A percentile compares a stretch with the other conserved stretches of the same genome.
Evolutionary conservation across 192 early-diverging fungal species (phyloP).

Genomic region (Ambispora gerdemannii): DNA sequence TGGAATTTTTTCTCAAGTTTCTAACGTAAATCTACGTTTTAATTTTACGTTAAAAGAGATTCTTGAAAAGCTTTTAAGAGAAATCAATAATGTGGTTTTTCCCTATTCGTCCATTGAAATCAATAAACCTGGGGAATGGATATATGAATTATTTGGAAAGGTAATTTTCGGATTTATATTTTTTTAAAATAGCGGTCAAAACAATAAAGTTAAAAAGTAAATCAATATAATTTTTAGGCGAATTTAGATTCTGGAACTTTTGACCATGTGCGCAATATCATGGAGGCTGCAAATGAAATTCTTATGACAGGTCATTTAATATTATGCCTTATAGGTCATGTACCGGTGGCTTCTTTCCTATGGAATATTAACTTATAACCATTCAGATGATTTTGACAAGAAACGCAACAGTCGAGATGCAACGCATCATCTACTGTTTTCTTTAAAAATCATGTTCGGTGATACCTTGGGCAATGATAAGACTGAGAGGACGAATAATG

Average conservation of each 20-base stretch:
- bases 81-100: conserved; percentile 30
- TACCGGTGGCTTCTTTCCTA: not conserved
- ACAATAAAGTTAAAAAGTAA: not conserved
- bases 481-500: not conserved
- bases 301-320: not conserved
- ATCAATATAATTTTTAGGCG: not conserved
- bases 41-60: conserved; percentile 17
- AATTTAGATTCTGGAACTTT: conserved; percentile 18
- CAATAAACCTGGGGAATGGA: conserved; percentile 33
- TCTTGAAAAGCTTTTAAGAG: conserved; percentile 26
- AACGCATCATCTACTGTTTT: conserved; percentile 31
- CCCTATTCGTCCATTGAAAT: conserved; percentile 8
- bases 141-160: conserved; percentile 36
- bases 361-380: not conserved
- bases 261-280: not conserved
- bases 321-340: not conserved
- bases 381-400: not conserved
- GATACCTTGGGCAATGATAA: not conserved
- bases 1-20: not conserved
- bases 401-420: conserved; percentile 12
- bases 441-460: conserved; percentile 33
- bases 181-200: not conserved
- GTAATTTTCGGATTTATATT: not conserved
- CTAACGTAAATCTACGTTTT: not conserved
- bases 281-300: not conserved